phyloP scores from a whole-genome alignment of 306 rosid species.

The Arachis hypogaea region DNA sequence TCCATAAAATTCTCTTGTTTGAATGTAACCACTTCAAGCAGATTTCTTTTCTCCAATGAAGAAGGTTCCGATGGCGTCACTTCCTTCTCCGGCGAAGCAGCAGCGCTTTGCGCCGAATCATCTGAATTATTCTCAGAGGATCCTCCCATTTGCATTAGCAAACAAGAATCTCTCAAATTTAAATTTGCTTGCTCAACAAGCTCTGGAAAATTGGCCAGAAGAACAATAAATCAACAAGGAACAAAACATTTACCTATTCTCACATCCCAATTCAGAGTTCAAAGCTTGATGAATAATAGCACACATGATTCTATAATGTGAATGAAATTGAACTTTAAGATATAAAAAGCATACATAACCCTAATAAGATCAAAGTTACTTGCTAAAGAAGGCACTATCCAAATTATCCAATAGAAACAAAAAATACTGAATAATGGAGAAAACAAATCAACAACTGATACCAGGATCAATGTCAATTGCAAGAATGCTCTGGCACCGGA shows the following conservation, averaged over 20 bases:
- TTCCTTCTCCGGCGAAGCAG: too few relatives aligned
- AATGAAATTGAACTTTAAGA: too few relatives aligned
- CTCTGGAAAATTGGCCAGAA: conserved; percentile 48
- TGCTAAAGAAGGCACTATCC: too few relatives aligned
- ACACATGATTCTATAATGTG: too few relatives aligned
- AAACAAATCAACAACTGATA: neutral
- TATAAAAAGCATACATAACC: too few relatives aligned
- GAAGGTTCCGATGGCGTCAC: too few relatives aligned
- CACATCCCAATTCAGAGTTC: neutral
- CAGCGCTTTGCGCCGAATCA: too few relatives aligned
- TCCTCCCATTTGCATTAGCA: too few relatives aligned
- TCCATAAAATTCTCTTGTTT: conserved; percentile 67
- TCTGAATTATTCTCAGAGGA: too few relatives aligned
- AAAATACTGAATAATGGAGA: too few relatives aligned
- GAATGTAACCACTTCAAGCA: conserved; percentile 61
- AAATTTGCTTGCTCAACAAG: conserved; percentile 70
- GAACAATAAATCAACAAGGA: conserved; percentile 8
- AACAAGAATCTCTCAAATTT: conserved; percentile 50
- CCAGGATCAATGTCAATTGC: conserved; percentile 88
- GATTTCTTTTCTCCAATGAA: conserved; percentile 31
- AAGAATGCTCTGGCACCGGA: conserved; percentile 72
- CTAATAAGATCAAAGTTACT: too few relatives aligned
- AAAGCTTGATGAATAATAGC: neutral
- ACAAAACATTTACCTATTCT: neutral
- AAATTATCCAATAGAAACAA: too few relatives aligned